Evolutionary conservation across 2,329 filamentous ascomycete species (phyloP), one percentile per base, ranked within the genome.

Genomic region (Leptographium lundbergii): DNA sequence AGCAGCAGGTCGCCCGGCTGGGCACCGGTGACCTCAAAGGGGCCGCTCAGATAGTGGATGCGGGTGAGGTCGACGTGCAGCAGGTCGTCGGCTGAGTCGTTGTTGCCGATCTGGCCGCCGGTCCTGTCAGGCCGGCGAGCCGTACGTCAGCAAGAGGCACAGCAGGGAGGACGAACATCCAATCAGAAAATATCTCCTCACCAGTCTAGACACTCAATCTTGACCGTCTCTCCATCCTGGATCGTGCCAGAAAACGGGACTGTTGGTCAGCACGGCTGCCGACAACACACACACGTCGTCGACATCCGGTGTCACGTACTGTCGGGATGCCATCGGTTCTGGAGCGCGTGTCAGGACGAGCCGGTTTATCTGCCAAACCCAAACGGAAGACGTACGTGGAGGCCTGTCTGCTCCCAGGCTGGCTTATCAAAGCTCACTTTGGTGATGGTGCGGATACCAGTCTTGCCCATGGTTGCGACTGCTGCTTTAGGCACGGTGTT

Each of bases 271-370:
- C 42, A 45, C n/a, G 19, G 42, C 42, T n/a, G 42, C 19, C 42
- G 42, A n/a, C 7, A 6, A 3, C 42, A 45, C 14, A 45, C 17
- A 6, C 17, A 22, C 58, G 32, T 7, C 19, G 5, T 7, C 19
- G 32, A 7, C 4, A 6, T 4, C 6, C 11, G 19, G 19, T 29
- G 22, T 14, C 14, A 68, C 77, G 57, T 77, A 91, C 89, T 86
- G 64, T 95, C 91, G 42, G 91, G 91, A 68, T 96, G 91, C 91
- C 91, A 96, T 70, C 91, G 80, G 68, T 96, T 96, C 87, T 90
- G 64, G 4, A 10, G 42, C 17, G 42, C 42, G 17, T 6, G 19
- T 55, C 13, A 36, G 45, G n/a, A 17, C 53, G 36, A 22, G 34
- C 1, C 10, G 24, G n/a, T 6, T 13, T 22, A 9, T 36, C 27